phyloP scores from a whole-genome alignment of 495 filamentous ascomycete species.

The Trichoderma erinaceum region DNA sequence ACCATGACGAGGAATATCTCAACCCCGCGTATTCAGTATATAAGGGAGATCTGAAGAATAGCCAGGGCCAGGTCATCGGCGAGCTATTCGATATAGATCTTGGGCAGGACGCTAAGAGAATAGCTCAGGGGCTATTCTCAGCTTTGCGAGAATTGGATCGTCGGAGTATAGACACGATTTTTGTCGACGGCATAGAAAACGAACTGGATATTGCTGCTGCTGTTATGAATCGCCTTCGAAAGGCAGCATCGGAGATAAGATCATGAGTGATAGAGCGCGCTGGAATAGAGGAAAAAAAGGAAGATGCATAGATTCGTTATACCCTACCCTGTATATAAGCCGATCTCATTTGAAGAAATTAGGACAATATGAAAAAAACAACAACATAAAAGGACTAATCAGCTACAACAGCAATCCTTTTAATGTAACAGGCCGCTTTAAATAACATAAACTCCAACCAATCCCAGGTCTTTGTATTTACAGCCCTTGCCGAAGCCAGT shows the following conservation, averaged over 20 bases:
- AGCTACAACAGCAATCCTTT: slow-evolving; percentile 4
- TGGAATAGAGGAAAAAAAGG: slow-evolving; percentile 15
- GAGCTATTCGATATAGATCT: slow-evolving; percentile 55
- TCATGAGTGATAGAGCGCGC: slow-evolving; percentile 22
- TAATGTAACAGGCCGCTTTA: slow-evolving; percentile 3
- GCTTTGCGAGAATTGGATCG: slow-evolving; percentile 80
- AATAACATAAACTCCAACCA: slow-evolving; percentile 2
- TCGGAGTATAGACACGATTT: slow-evolving; percentile 72
- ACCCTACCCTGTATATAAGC: slow-evolving; percentile 12
- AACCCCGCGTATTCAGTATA: slow-evolving; percentile 26
- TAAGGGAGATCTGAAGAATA: slow-evolving; percentile 27
- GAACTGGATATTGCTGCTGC: slow-evolving; percentile 81
- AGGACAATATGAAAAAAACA: neutral
- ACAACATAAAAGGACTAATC: neutral
- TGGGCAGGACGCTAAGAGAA: slow-evolving; percentile 58
- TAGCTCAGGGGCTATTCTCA: slow-evolving; percentile 83
- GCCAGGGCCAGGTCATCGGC: slow-evolving; percentile 24
- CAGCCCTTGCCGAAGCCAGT: slow-evolving; percentile 79
- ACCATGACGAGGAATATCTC: neutral
- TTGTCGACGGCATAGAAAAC: slow-evolving; percentile 84
- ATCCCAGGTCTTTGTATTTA: slow-evolving; percentile 24
- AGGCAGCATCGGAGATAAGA: slow-evolving; percentile 64
- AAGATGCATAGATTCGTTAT: slow-evolving; percentile 14
- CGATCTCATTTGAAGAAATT: neutral
- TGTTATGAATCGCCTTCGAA: slow-evolving; percentile 91